phyloP scores from a whole-genome alignment of 257 asterid species.

The Salvia rosmarinus region DNA sequence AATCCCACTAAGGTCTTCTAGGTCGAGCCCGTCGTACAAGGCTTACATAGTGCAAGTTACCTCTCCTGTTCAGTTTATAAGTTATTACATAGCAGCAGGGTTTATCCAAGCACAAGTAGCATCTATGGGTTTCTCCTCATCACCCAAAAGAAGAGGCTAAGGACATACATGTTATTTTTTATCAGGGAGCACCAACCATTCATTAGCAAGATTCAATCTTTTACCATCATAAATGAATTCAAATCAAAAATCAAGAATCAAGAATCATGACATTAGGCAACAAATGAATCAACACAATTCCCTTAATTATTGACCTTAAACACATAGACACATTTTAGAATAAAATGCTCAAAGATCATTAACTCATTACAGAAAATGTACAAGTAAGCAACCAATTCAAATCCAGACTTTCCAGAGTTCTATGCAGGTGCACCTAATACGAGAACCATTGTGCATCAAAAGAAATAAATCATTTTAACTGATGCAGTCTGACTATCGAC shows the following conservation, averaged over 20 bases:
- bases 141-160: neutral
- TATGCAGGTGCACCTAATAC: constrained; percentile 7
- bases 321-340: neutral
- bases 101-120: neutral
- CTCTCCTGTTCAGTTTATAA: neutral
- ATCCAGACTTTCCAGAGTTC: constrained; percentile 8
- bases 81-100: neutral
- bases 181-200: constrained; percentile 8
- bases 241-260: no score
- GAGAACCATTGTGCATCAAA: neutral
- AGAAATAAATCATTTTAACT: neutral
- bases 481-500: neutral
- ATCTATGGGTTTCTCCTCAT: neutral
- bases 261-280: neutral
- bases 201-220: neutral
- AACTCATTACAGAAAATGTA: neutral
- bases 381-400: neutral
- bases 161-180: neutral
- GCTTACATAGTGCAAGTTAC: neutral
- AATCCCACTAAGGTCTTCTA: neutral
- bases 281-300: constrained; percentile 5
- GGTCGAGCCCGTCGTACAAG: neutral
- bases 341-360: constrained; percentile 16
- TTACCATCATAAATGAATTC: constrained; percentile 7
- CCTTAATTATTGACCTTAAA: neutral